Evolutionary conservation across 2,329 filamentous ascomycete genomes (phyloP).

Genomic region (Xylaria sp.): DNA sequence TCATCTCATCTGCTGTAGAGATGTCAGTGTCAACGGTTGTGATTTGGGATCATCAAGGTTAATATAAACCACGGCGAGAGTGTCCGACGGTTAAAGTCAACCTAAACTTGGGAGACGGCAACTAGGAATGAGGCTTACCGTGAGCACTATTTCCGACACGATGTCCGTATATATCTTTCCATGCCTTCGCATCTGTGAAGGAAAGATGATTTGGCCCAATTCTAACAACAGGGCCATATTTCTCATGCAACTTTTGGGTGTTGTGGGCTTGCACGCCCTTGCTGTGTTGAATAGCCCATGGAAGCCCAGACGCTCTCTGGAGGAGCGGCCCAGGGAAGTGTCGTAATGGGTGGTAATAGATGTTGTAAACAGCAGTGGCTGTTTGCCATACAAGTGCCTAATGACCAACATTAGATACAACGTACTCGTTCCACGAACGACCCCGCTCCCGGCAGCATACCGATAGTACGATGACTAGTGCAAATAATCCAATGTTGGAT

Average conservation of each 20-base stretch:
- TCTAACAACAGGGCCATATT: slow-evolving; percentile 41
- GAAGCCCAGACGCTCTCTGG: slow-evolving; percentile 41
- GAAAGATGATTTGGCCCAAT: slow-evolving; percentile 47
- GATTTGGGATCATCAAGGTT: background rate
- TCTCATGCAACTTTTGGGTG: slow-evolving; percentile 44
- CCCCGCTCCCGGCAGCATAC: slow-evolving; percentile 31
- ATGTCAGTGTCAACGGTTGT: background rate
- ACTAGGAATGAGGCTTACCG: slow-evolving; percentile 19
- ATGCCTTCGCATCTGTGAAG: slow-evolving; percentile 47
- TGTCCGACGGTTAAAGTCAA: background rate
- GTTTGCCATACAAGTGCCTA: slow-evolving; percentile 42
- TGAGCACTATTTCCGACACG: slow-evolving; percentile 42
- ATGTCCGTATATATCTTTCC: slow-evolving; percentile 52
- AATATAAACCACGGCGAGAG: background rate
- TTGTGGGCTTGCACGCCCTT: slow-evolving; percentile 41
- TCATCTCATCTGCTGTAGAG: slow-evolving; percentile 41
- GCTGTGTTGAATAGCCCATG: slow-evolving; percentile 42
- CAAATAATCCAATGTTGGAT: slow-evolving; percentile 37
- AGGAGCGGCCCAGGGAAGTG: slow-evolving; percentile 45
- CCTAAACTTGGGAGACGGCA: background rate
- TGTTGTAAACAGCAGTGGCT: slow-evolving; percentile 43
- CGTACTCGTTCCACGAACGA: slow-evolving; percentile 5
- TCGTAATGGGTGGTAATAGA: slow-evolving; percentile 48
- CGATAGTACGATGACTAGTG: slow-evolving; percentile 33
- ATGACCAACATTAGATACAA: slow-evolving; percentile 4